Evolutionary conservation across 108 stramenopile genomes (phyloP).

Genomic region (Cyclotella baltica): DNA sequence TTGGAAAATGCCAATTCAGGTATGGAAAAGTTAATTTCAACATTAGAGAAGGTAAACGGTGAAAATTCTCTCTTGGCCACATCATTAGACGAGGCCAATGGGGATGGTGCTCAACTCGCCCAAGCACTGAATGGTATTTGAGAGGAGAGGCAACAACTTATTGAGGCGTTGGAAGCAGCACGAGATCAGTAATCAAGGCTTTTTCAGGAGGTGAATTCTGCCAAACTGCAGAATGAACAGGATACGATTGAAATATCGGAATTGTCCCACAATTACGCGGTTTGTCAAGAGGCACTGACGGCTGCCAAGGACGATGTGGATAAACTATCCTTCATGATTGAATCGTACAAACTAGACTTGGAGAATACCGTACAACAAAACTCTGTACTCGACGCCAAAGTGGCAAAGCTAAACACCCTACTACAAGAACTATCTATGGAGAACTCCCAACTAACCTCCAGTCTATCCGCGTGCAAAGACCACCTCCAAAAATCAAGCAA

Average conservation of each 20-base stretch:
- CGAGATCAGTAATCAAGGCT: background rate
- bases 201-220: background rate
- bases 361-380: conserved; percentile 3
- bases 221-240: conserved; percentile 2
- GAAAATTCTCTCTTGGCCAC: background rate
- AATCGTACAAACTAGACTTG: conserved; percentile 11
- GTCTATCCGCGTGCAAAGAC: conserved; percentile 19
- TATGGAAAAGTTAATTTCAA: background rate
- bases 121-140: conserved; percentile 14
- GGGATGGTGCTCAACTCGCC: conserved; percentile 5
- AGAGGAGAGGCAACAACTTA: conserved; percentile 13
- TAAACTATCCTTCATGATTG: background rate
- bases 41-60: background rate
- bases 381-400: conserved; percentile 9
- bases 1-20: background rate
- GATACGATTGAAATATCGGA: background rate
- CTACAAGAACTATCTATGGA: conserved; percentile 14
- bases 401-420: conserved; percentile 1
- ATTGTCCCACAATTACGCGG: background rate
- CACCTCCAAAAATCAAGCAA: conserved; percentile 25
- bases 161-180: conserved; percentile 6
- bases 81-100: background rate
- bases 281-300: conserved; percentile 4
- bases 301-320: conserved; percentile 7
- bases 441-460: background rate